These are phyloP conservation scores for Lasiosphaeria miniovina DNA, from an alignment of 495 filamentous ascomycete genomes.

Conservation along the genomic window DNA sequence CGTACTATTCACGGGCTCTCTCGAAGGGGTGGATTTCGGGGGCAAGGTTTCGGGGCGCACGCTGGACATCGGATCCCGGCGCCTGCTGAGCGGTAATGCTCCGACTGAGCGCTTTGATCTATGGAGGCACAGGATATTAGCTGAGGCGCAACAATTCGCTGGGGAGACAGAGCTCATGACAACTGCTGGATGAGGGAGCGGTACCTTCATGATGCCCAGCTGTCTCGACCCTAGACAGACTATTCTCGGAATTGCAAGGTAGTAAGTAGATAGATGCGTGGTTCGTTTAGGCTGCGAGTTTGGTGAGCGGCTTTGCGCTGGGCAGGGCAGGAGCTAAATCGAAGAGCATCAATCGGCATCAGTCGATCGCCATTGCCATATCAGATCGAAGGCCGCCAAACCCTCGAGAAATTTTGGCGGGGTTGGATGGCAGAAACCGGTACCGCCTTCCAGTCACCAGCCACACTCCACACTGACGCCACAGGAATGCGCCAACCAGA, in stretches of 20 bases:
- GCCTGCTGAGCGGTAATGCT: slow-evolving; percentile 72
- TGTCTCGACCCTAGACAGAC: too few species aligned
- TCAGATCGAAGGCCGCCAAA: not conserved
- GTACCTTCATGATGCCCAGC: slow-evolving; percentile 26
- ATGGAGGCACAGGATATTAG: slow-evolving; percentile 6
- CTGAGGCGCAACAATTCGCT: not conserved
- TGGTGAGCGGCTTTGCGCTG: not conserved
- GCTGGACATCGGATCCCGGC: slow-evolving; percentile 64
- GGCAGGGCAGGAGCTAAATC: not conserved
- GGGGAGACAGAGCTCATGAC: not conserved
- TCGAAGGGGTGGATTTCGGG: slow-evolving; percentile 94
- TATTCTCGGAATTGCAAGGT: too few species aligned
- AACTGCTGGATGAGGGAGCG: not conserved
- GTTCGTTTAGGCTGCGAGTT: not conserved
- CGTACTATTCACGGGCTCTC: slow-evolving; percentile 78
- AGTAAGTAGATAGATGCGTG: not conserved
- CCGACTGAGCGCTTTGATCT: slow-evolving; percentile 90
- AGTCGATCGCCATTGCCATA: slow-evolving; percentile 1
- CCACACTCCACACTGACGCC: slow-evolving; percentile 8
- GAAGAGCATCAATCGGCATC: not conserved
- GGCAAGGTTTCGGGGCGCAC: slow-evolving; percentile 71
- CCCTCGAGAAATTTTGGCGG: slow-evolving; percentile 34
- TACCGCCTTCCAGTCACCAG: slow-evolving; percentile 21
- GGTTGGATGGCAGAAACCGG: slow-evolving; percentile 27
- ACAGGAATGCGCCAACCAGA: slow-evolving; percentile 15